Conservation (phyloP, 208 protist genomes). For the Acanthamoeba culbertsoni region DNA sequence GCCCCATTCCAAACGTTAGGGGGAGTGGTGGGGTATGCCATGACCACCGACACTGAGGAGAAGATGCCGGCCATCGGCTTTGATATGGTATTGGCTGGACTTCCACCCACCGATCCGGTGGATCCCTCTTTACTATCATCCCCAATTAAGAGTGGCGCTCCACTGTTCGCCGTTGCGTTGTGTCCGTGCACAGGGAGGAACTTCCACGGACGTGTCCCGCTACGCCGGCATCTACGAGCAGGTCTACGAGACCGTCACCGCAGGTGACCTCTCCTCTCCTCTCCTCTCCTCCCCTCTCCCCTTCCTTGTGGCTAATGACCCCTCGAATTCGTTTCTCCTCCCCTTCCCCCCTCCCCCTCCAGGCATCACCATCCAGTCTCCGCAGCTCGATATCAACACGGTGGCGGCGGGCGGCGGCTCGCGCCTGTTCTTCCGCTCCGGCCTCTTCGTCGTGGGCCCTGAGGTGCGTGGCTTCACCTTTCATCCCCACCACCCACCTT, state of each 20-base stretch:
- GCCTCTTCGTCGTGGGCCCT: constrained; percentile 92
- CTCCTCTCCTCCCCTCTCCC: background rate
- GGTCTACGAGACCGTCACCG: constrained; percentile 89
- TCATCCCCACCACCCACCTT: too few relatives aligned
- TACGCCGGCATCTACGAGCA: constrained; percentile 88
- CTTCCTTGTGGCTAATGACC: too few relatives aligned
- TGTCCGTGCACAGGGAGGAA: constrained; percentile 84
- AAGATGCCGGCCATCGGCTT: constrained; percentile 87
- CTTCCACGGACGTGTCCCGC: constrained; percentile 92
- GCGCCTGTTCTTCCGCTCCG: constrained; percentile 89
- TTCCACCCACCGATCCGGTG: background rate
- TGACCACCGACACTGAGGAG: constrained; percentile 83
- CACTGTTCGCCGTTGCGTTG: background rate
- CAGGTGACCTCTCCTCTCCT: constrained; percentile 6
- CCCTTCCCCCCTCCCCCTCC: constrained; percentile 54
- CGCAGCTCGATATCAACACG: constrained; percentile 94
- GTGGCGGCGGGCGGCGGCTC: constrained; percentile 96
- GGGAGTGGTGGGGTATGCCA: constrained; percentile 92
- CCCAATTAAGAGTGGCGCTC: background rate
- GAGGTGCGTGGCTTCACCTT: constrained; percentile 82
- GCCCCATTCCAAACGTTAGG: constrained; percentile 67
- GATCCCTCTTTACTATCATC: background rate
- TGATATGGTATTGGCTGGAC: constrained; percentile 90
- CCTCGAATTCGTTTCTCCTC: too few relatives aligned
- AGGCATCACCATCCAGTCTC: constrained; percentile 89